Conservation (phyloP, 371 early-diverging fungal genomes). For the Apophysomyces ossiformis region DNA sequence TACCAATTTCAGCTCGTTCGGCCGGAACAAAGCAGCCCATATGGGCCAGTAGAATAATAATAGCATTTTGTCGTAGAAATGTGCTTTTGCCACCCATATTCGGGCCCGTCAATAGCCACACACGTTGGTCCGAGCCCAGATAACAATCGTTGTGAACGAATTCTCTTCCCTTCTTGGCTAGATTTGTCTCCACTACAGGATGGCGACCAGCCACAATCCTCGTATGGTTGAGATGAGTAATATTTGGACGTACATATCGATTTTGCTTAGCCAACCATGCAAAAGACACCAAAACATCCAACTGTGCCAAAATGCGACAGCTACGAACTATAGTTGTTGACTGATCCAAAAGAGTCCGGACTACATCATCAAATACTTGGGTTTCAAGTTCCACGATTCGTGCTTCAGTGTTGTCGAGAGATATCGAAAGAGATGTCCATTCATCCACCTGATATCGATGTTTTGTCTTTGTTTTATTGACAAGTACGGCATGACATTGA, state of each 20-base stretch:
- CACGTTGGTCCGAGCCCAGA: slow-evolving; percentile 54
- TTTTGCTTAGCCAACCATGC: slow-evolving; percentile 60
- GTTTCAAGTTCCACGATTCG: slow-evolving; percentile 56
- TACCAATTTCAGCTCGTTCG: slow-evolving; percentile 75
- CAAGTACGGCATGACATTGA: slow-evolving; percentile 26
- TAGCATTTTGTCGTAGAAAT: slow-evolving; percentile 83
- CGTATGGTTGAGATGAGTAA: slow-evolving; percentile 53
- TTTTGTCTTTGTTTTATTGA: slow-evolving; percentile 48
- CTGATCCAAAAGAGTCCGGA: slow-evolving; percentile 43
- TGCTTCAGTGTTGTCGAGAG: slow-evolving; percentile 48
- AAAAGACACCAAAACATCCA: slow-evolving; percentile 71
- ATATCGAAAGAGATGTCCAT: slow-evolving; percentile 56
- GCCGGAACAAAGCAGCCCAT: slow-evolving; percentile 96
- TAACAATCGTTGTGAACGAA: slow-evolving; percentile 80
- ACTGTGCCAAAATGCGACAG: slow-evolving; percentile 64
- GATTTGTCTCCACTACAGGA: slow-evolving; percentile 84
- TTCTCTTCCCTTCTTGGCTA: slow-evolving; percentile 59
- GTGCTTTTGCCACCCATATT: slow-evolving; percentile 98
- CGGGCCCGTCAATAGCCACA: slow-evolving; percentile 87
- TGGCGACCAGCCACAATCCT: slow-evolving; percentile 77
- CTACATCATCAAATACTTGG: slow-evolving; percentile 49
- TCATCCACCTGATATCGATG: slow-evolving; percentile 55
- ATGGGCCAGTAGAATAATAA: slow-evolving; percentile 92
- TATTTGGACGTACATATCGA: slow-evolving; percentile 61
- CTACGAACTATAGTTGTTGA: slow-evolving; percentile 54